These are phyloP conservation scores for Microbotryomycetes sp. DNA, from an alignment of 1,284 basidiomycete species.

Conservation along the genomic window DNA sequence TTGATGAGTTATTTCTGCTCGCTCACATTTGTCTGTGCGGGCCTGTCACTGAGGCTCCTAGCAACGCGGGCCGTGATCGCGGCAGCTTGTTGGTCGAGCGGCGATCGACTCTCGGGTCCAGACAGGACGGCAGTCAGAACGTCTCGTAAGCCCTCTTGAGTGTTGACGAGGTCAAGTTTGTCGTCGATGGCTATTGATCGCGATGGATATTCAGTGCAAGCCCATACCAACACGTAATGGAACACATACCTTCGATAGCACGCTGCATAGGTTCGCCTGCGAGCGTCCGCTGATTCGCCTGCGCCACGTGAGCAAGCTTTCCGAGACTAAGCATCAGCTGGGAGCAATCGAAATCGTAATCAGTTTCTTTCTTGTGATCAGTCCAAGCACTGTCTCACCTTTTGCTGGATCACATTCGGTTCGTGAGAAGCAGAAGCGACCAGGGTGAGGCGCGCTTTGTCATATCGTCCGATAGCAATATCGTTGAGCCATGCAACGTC, in stretches of 20 bases:
- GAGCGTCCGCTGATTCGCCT: constrained; percentile 47
- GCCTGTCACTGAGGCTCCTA: constrained; percentile 10
- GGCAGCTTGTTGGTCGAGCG: constrained; percentile 44
- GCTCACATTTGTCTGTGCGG: too few species aligned
- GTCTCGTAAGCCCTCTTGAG: constrained; percentile 46
- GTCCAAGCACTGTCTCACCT: constrained; percentile 49
- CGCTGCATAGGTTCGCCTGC: constrained; percentile 34
- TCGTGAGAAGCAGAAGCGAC: constrained; percentile 55
- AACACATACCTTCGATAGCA: constrained; percentile 36
- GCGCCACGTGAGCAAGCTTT: constrained; percentile 75
- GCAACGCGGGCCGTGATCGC: constrained; percentile 9
- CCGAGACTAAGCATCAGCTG: constrained; percentile 85
- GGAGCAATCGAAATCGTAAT: not conserved
- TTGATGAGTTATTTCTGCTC: too few species aligned
- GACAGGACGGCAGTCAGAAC: constrained; percentile 26
- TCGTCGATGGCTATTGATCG: constrained; percentile 45
- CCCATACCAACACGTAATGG: not conserved
- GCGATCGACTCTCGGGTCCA: constrained; percentile 29
- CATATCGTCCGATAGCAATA: constrained; percentile 61
- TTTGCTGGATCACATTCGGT: constrained; percentile 53
- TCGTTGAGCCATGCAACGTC: constrained; percentile 78
- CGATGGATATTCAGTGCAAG: constrained; percentile 23
- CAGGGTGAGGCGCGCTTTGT: constrained; percentile 58
- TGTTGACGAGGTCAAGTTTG: constrained; percentile 48
- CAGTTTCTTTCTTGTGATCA: too few species aligned